Evolutionary conservation across 768 basidiomycete genomes (phyloP), one percentile per base, ranked within the genome.

Genomic region (Phaeotremella fagi): DNA sequence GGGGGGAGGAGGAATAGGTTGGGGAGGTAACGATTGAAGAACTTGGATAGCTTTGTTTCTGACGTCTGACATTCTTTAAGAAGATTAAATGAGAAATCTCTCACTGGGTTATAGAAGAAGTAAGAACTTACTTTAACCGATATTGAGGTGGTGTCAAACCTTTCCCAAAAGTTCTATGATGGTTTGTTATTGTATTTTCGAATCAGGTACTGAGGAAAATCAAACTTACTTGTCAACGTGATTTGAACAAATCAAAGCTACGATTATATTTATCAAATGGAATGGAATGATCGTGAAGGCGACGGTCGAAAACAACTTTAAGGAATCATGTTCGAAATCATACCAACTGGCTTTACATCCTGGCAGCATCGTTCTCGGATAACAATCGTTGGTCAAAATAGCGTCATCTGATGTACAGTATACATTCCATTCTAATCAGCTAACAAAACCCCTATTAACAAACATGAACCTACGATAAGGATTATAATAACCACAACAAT

Each of bases 401-500:
- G 82, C 82, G 46, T 82, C 81, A 70, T 87, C 72, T 73, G 52
- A 26, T 26, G 27, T 26, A n/a, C 20, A 11, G 36, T 22, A 18
- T 20, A 7, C 42, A 26, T 20, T 11, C 6, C 18, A 33, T 33
- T 33, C 9, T 33, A 16, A 33, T 33, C 31, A 33, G 31, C 31
- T 7, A 16, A 33, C 31, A 16, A 16, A 7, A 33, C 7, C 31
- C 31, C 7, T 16, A 33, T 33, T 7, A 7, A 33, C 9, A 41
- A 12, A 18, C 9, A 20, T 22, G n/a, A 36, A 63, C 76, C 57
- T 33, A 73, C 74, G 84, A 48, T 81, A 68, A 18, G 84, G 74
- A 55, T 76, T 80, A 66, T 80, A 82, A 75, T 79, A 86, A 0
- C 85, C 85, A 66, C 85, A 87, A 69, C 85, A 87, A 29, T 50